Percentiles rank a stretch among this genome's conserved stretches.
Evolutionary conservation across 2,329 filamentous ascomycete genomes (phyloP).

Genomic region (Trichoderma simmonsii): DNA sequence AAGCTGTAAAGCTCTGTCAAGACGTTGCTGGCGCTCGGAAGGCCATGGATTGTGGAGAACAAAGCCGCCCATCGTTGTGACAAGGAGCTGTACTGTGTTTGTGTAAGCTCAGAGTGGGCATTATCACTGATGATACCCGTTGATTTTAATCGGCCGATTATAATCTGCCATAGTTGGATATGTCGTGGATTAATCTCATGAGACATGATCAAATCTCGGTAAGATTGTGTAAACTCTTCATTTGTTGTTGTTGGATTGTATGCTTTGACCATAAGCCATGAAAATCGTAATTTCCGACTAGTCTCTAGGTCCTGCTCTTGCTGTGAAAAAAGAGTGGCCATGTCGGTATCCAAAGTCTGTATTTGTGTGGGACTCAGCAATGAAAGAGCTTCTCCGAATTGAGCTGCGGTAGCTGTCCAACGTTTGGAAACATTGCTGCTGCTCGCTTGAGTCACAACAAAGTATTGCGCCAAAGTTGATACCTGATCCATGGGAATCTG

Average conservation of each 20-base stretch:
- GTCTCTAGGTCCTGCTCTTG: constrained; percentile 15
- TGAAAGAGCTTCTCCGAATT: constrained; percentile 21
- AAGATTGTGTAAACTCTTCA: constrained; percentile 19
- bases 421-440: constrained; percentile 19
- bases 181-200: constrained; percentile 5
- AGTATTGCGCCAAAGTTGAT: constrained; percentile 13
- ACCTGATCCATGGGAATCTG: constrained; percentile 20
- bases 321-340: constrained; percentile 19
- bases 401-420: constrained; percentile 22
- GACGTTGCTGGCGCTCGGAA: neutral
- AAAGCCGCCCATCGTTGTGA: constrained; percentile 24
- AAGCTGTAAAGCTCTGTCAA: constrained; percentile 21
- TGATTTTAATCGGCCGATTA: constrained; percentile 20
- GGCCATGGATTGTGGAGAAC: constrained; percentile 17
- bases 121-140: constrained; percentile 7
- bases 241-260: constrained; percentile 19
- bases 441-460: constrained; percentile 24
- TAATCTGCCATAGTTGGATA: constrained; percentile 26
- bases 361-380: constrained; percentile 17
- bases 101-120: constrained; percentile 13
- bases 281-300: constrained; percentile 19
- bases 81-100: constrained; percentile 16
- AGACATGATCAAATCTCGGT: neutral
- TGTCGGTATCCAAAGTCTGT: constrained; percentile 13
- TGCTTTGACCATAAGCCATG: constrained; percentile 26